Percentiles rank a stretch among this genome's conserved stretches.
These are phyloP conservation scores for Aspergillus sclerotialis DNA, from an alignment of 2,329 filamentous ascomycete species.

Conservation along the genomic window DNA sequence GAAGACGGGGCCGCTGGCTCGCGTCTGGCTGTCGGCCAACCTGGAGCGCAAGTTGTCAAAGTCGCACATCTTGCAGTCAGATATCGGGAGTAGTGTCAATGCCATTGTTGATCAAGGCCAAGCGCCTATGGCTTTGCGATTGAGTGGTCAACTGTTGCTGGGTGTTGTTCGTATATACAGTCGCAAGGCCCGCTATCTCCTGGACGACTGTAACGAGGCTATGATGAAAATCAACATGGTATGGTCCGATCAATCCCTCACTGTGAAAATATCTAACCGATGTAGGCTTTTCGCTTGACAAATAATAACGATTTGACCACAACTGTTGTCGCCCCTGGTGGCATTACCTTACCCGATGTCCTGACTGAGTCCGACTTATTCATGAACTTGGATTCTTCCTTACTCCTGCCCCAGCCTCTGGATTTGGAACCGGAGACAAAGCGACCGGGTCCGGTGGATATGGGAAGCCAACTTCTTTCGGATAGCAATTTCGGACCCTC, in stretches of 20 bases:
- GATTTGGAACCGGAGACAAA: conserved; percentile 30
- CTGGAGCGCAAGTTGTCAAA: conserved; percentile 98
- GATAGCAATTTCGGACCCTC: conserved; percentile 48
- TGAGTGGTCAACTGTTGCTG: conserved; percentile 88
- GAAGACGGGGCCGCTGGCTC: conserved; percentile 93
- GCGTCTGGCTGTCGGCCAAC: conserved; percentile 97
- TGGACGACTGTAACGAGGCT: conserved; percentile 97
- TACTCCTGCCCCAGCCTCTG: conserved; percentile 70
- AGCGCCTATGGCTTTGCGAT: conserved; percentile 86
- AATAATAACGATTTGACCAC: conserved; percentile 94
- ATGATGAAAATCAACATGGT: conserved; percentile 99
- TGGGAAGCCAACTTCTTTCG: conserved; percentile 73
- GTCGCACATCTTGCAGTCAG: conserved; percentile 88
- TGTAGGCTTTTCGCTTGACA: conserved; percentile 81
- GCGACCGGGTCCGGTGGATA: conserved; percentile 40
- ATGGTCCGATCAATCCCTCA: conserved; percentile 17
- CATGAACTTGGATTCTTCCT: conserved; percentile 73
- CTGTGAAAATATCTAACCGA: neutral
- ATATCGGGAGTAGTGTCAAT: conserved; percentile 89
- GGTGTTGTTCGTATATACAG: conserved; percentile 98
- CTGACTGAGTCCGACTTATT: conserved; percentile 91
- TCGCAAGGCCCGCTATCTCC: conserved; percentile 88
- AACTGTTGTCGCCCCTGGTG: conserved; percentile 71
- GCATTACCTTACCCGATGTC: conserved; percentile 81
- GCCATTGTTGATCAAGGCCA: conserved; percentile 90